Base-by-base conservation (phyloP, 2,329 filamentous ascomycete genomes). In the Lecanicillium sp. region DNA sequence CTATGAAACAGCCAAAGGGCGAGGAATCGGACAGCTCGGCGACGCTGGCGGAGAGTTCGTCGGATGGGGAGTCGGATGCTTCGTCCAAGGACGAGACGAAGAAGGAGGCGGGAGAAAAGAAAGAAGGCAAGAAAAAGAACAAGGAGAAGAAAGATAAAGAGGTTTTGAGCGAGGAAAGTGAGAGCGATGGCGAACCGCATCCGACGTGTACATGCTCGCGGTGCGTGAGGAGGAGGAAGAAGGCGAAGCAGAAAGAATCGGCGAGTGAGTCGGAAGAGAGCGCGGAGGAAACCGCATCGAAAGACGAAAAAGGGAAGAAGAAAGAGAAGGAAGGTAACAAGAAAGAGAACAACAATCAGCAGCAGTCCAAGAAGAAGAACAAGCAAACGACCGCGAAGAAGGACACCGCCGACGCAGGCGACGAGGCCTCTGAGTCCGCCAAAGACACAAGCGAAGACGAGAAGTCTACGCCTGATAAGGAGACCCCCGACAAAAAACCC, bases 1-100 rank as follows among this genome's bases (percentile, higher is more conserved):
- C 66, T 3, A 41, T 68, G 49, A 72, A 71, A 51, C 62, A 64
- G 41, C 30, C 58, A 3, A 44, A 54, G 14, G 48, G 53, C 10
- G 52, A 43, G 14, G 59, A 54, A 11, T 57, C 36, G n/a, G 60
- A 58, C 40, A 60, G 51, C 7, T 47, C 56, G 49, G 52, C 44
- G 20, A 40, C 41, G 11, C 20, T 40, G 33, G 49, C 38, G 11
- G 49, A 43, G 32, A 40, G 51, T 45, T 42, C 33, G 15, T 43
- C 51, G 8, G 41, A 50, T 17, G 29, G 43, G 38, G 41, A 50
- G 24, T 29, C 47, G 3, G 42, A 39, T 11, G 35, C 20, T 10
- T 23, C 30, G 12, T 33, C 62, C 62, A 4, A 62, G 59, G 24
- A 50, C 30, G 19, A 15, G 21, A 15, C 15, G 19, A 51, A 33